Conservation (phyloP, 208 protist genomes). For the Trypanosoma caninum region DNA sequence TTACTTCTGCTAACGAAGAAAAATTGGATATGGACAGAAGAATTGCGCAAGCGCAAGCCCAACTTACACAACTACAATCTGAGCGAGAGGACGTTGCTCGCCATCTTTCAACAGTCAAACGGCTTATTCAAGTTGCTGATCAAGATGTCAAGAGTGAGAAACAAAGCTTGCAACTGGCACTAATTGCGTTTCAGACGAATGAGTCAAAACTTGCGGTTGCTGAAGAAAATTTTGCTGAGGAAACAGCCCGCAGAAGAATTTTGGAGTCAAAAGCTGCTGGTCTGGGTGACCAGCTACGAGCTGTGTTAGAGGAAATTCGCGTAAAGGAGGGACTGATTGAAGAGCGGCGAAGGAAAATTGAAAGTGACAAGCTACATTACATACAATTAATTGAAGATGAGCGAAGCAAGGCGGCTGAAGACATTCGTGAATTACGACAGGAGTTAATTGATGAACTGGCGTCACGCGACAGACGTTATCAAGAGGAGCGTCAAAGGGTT, state of each 20-base stretch:
- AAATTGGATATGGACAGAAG: slow-evolving; percentile 58
- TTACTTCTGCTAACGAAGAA: slow-evolving; percentile 43
- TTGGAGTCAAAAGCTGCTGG: slow-evolving; percentile 43
- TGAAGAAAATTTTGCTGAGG: slow-evolving; percentile 36
- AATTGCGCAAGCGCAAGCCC: slow-evolving; percentile 41
- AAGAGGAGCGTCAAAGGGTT: slow-evolving; percentile 42
- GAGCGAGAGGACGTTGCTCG: slow-evolving; percentile 50
- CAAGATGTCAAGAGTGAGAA: slow-evolving; percentile 51
- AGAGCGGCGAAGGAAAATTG: slow-evolving; percentile 51
- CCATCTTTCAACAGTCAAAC: slow-evolving; percentile 47
- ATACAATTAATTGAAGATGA: slow-evolving; percentile 64
- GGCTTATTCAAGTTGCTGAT: slow-evolving; percentile 37
- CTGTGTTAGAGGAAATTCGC: slow-evolving; percentile 34
- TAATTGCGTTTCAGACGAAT: slow-evolving; percentile 37
- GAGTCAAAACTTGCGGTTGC: slow-evolving; percentile 33
- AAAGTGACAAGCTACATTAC: slow-evolving; percentile 61
- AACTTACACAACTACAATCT: slow-evolving; percentile 35
- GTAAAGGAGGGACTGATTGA: slow-evolving; percentile 57
- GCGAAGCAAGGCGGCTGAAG: slow-evolving; percentile 39
- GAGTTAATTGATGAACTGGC: slow-evolving; percentile 60
- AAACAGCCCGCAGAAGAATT: slow-evolving; percentile 35
- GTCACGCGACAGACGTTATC: slow-evolving; percentile 45
- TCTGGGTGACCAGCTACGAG: slow-evolving; percentile 42
- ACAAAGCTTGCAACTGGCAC: slow-evolving; percentile 35
- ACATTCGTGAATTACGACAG: slow-evolving; percentile 60